phyloP scores from a whole-genome alignment of 495 filamentous ascomycete species.

The Trichoderma parareesei region DNA sequence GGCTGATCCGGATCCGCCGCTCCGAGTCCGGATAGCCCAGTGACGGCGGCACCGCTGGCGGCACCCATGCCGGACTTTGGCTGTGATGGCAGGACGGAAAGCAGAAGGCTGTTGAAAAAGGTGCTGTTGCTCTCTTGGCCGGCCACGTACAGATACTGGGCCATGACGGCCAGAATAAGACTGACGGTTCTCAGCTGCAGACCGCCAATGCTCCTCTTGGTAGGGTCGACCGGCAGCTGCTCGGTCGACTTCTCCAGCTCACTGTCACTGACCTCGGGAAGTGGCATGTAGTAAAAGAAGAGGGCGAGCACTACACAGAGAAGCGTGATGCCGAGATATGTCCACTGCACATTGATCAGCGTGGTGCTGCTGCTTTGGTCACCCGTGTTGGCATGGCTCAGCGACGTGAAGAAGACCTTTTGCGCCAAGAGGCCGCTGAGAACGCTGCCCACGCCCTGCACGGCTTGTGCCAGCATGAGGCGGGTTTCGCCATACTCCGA shows the following conservation, averaged over 20 bases:
- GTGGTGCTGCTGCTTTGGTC: constrained; percentile 19
- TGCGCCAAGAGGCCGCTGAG: constrained; percentile 59
- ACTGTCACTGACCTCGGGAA: constrained; percentile 43
- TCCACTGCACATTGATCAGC: constrained; percentile 66
- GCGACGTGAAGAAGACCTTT: constrained; percentile 52
- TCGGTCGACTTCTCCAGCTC: constrained; percentile 39
- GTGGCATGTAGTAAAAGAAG: constrained; percentile 50
- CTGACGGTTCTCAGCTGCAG: constrained; percentile 31
- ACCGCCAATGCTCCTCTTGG: constrained; percentile 27
- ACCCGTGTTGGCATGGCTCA: constrained; percentile 11
- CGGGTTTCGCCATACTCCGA: constrained; percentile 44
- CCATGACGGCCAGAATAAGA: constrained; percentile 54
- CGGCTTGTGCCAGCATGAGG: constrained; percentile 58
- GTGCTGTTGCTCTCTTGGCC: constrained; percentile 63
- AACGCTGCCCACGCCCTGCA: constrained; percentile 61
- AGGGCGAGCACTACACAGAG: constrained; percentile 59
- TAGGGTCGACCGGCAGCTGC: constrained; percentile 32
- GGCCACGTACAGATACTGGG: constrained; percentile 69
- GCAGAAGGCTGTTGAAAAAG: constrained; percentile 49
- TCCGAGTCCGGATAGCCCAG: constrained; percentile 14
- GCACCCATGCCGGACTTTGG: constrained; percentile 28
- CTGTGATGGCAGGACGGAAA: constrained; percentile 31
- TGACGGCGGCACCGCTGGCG: constrained; percentile 23
- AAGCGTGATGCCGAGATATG: constrained; percentile 64
- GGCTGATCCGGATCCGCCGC: constrained; percentile 32